Evolutionary conservation across 176 grass and related monocot species (phyloP).

Genomic region (Ensete ventricosum): DNA sequence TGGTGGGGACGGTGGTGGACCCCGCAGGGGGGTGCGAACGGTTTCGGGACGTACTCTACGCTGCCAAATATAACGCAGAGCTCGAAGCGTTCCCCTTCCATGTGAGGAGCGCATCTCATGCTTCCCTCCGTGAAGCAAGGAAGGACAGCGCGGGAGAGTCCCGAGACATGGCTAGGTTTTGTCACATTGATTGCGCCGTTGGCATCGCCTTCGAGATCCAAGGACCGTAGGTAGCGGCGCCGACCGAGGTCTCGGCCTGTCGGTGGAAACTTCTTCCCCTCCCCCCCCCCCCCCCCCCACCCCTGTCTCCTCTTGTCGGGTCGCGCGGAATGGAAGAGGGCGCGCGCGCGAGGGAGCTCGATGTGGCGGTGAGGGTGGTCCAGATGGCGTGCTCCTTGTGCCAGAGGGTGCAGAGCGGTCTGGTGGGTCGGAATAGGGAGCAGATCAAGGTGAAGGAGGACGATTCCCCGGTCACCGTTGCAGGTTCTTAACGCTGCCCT

Average conservation of each 20-base stretch:
- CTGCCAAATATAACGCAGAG: too few relatives aligned
- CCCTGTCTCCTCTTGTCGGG: not conserved
- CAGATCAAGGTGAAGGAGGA: conserved; percentile 67
- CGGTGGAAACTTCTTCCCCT: not conserved
- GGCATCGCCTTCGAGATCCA: not conserved
- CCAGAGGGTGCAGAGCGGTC: conserved; percentile 66
- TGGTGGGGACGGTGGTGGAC: too few relatives aligned
- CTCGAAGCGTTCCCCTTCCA: too few relatives aligned
- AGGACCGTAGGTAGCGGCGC: not conserved
- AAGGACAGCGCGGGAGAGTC: too few relatives aligned
- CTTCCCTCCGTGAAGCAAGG: too few relatives aligned
- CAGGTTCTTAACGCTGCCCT: conserved; percentile 31
- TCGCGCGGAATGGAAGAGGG: conserved; percentile 8
- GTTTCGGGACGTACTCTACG: too few relatives aligned
- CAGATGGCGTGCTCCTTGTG: conserved; percentile 77
- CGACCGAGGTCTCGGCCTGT: not conserved
- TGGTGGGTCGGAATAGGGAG: conserved; percentile 17
- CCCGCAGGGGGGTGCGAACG: too few relatives aligned
- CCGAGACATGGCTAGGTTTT: not conserved
- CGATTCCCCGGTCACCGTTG: conserved; percentile 81
- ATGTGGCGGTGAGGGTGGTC: conserved; percentile 71
- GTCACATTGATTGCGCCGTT: not conserved
- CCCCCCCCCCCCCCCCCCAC: not conserved
- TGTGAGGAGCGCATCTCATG: too few relatives aligned
- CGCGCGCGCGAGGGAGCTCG: conserved; percentile 50